These are phyloP conservation scores for Carex myosuroides DNA, from an alignment of 176 grass and related monocot genomes.

Conservation along the genomic window DNA sequence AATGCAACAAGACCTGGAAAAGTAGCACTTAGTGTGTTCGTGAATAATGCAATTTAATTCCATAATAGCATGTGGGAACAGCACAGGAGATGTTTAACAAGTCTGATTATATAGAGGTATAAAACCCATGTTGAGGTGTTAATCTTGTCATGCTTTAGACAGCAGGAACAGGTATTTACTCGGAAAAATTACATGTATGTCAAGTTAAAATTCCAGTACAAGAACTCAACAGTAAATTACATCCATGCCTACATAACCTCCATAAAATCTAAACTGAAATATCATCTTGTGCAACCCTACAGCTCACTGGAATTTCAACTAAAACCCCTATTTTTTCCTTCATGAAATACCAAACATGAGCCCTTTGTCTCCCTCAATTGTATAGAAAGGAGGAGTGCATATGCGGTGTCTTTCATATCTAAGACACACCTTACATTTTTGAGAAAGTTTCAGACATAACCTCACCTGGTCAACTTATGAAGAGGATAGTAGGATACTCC, in stretches of 20 bases:
- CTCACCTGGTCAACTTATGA: not conserved
- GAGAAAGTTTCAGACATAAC: not conserved
- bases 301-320: not conserved
- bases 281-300: not conserved
- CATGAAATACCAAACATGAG: not conserved
- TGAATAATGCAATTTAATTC: not conserved
- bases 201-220: not conserved
- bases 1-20: not conserved
- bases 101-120: not conserved
- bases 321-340: not conserved
- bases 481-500: not conserved
- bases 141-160: not conserved
- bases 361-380: not conserved
- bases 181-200: not conserved
- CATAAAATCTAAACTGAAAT: not conserved
- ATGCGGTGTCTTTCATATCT: not conserved
- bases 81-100: not conserved
- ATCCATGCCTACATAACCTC: not conserved
- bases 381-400: not conserved
- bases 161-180: not conserved
- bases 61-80: conserved; percentile 17
- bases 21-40: not conserved
- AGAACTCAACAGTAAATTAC: not conserved
- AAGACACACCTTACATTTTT: not conserved
- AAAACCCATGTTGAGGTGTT: not conserved